Conservation (phyloP, 2,329 filamentous ascomycete species). For the Clathrospora elynae region DNA sequence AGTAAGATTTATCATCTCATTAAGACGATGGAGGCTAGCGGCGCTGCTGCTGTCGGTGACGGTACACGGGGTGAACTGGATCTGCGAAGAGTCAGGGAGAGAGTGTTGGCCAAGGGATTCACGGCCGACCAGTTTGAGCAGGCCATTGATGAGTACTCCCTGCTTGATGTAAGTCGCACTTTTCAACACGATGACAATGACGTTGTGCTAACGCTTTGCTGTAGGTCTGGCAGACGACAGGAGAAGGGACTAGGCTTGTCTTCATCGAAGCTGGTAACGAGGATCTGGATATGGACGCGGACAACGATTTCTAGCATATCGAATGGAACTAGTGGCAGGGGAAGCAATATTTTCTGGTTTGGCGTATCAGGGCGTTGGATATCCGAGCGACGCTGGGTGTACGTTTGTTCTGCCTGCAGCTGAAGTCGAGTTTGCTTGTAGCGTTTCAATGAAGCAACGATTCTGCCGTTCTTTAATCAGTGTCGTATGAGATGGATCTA, state of each 20-base stretch:
- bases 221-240: constrained; percentile 62
- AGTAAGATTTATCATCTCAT: constrained; percentile 96
- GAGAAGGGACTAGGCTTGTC: constrained; percentile 59
- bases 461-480: background rate
- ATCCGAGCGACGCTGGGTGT: constrained; percentile 14
- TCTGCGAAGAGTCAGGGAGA: constrained; percentile 84
- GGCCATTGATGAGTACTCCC: constrained; percentile 86
- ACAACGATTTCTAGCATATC: constrained; percentile 41
- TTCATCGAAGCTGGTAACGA: constrained; percentile 60
- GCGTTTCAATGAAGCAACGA: constrained; percentile 12
- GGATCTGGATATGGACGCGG: constrained; percentile 51
- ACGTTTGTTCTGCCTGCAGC: constrained; percentile 9
- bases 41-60: constrained; percentile 77
- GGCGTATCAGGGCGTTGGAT: constrained; percentile 37
- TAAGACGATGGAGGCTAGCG: constrained; percentile 81
- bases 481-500: constrained; percentile 5
- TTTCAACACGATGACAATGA: background rate
- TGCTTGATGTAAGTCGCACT: constrained; percentile 74
- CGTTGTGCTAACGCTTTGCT: constrained; percentile 36
- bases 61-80: constrained; percentile 76
- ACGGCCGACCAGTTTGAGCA: constrained; percentile 89
- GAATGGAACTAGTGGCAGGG: constrained; percentile 12
- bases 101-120: constrained; percentile 94
- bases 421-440: constrained; percentile 2
- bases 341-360: constrained; percentile 24